A percentile compares a stretch with the other conserved stretches of the same genome.
Conservation (phyloP, 2,329 filamentous ascomycete species). For the Cercospora sp. region DNA sequence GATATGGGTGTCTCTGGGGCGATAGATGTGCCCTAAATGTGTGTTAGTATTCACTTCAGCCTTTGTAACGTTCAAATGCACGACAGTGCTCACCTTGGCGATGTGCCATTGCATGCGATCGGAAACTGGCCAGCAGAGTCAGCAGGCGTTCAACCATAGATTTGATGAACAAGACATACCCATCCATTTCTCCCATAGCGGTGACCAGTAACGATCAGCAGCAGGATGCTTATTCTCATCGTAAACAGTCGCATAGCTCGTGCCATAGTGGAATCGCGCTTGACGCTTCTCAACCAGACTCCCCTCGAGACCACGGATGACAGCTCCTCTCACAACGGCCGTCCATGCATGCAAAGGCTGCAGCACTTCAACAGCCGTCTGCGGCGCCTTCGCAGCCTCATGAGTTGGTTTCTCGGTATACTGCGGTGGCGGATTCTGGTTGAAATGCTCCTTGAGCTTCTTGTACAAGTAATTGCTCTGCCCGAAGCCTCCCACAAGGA, state of each 20-base stretch:
- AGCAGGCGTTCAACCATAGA: background rate
- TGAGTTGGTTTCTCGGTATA: slow-evolving; percentile 72
- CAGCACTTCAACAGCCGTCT: slow-evolving; percentile 71
- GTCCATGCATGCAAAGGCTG: slow-evolving; percentile 82
- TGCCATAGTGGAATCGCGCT: slow-evolving; percentile 76
- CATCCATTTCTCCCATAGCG: slow-evolving; percentile 80
- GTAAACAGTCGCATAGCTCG: slow-evolving; percentile 73
- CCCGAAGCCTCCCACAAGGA: slow-evolving; percentile 78
- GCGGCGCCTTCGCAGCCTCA: slow-evolving; percentile 46
- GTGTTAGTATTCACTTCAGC: background rate
- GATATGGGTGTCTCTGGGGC: slow-evolving; percentile 73
- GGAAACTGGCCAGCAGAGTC: slow-evolving; percentile 50
- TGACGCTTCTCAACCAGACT: slow-evolving; percentile 76
- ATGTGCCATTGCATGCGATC: slow-evolving; percentile 87
- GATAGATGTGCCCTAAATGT: slow-evolving; percentile 65
- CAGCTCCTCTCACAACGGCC: slow-evolving; percentile 74
- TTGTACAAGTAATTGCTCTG: slow-evolving; percentile 71
- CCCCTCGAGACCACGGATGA: slow-evolving; percentile 71
- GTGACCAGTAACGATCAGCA: slow-evolving; percentile 74
- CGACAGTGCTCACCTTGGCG: slow-evolving; percentile 40
- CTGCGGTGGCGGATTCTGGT: slow-evolving; percentile 52
- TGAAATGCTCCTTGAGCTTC: slow-evolving; percentile 68
- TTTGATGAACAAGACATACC: background rate
- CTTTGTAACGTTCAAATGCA: background rate
- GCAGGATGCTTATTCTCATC: slow-evolving; percentile 73